Evolutionary conservation across 345 rosid genomes (phyloP), one percentile per base, ranked within the genome.

Genomic region (Ricinus communis): DNA sequence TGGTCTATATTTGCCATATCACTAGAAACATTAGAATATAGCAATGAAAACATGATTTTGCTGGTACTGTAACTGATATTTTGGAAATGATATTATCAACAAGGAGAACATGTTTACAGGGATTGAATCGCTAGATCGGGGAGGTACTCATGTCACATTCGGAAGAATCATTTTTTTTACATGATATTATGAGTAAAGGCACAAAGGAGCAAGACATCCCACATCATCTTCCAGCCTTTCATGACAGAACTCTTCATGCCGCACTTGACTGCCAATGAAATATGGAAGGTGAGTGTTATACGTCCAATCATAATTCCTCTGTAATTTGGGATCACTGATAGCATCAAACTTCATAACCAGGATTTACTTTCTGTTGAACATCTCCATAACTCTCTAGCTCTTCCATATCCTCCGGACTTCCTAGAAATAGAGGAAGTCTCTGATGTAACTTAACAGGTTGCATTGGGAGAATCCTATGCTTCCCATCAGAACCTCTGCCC

Each of bases 391-490:
- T 89, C 68, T 89, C 88, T 53, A 89, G 76, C 87, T 93, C 98
- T 71, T 80, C 76, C 41, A 93, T 87, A 72, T 91, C 98, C 55
- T 88, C 93, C 1, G 74, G 13, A 66, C 96, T 93, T 51, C 98
- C 98, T 58, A 93, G 75, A 82, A 93, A 93, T 58, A 93, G 71
- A 33, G 98, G 97, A 74, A 91, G 81, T 52, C 98, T 89, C 69
- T 93, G 98, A 71, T 93, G 97, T 74, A 93, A 83, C 81, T 88
- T 87, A 63, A 87, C 88, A 0, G 98, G 98, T 75, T 93, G 97
- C 68, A 91, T 81, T 0, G 96, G 87, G 70, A 91, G 91, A 60
- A 89, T 88, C 83, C 90, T 84, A 72, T 58, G 55, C 54, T 85
- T 87, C 41, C 98, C 98, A 67, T 93, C 87, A 41, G 96, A 91